phyloP scores from a whole-genome alignment of 2,329 filamentous ascomycete genomes.

The Amphichorda felina region DNA sequence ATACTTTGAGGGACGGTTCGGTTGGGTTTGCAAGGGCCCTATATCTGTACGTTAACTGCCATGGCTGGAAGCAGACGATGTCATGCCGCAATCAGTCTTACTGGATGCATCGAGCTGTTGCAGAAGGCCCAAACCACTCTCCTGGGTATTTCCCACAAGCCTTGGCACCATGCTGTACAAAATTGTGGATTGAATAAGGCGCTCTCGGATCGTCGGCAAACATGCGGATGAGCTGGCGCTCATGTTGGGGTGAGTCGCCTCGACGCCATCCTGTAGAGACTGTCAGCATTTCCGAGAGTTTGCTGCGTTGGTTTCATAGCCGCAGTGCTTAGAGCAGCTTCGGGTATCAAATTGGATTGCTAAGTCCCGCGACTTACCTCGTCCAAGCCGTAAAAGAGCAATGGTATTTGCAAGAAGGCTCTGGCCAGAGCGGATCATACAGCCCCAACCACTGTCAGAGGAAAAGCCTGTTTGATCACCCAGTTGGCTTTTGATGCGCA shows the following conservation, averaged over 20 bases:
- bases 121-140: slow-evolving; percentile 98
- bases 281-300: neutral
- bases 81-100: slow-evolving; percentile 28
- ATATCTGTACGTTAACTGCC: no score
- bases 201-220: slow-evolving; percentile 83
- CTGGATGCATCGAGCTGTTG: slow-evolving; percentile 90
- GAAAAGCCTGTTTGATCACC: slow-evolving; percentile 73
- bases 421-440: slow-evolving; percentile 96
- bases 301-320: neutral
- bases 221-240: slow-evolving; percentile 60
- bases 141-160: slow-evolving; percentile 91
- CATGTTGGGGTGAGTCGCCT: slow-evolving; percentile 41
- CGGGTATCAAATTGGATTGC: neutral
- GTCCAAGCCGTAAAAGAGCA: slow-evolving; percentile 58
- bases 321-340: neutral
- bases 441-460: slow-evolving; percentile 93
- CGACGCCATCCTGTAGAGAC: slow-evolving; percentile 57
- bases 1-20: slow-evolving; percentile 60
- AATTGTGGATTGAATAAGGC: slow-evolving; percentile 89
- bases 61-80: neutral
- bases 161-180: slow-evolving; percentile 76
- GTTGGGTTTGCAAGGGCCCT: slow-evolving; percentile 66
- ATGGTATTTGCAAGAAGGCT: slow-evolving; percentile 84
- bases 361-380: slow-evolving; percentile 43
- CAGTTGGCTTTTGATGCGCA: slow-evolving; percentile 72